These are phyloP conservation scores for Penicillium sp. DNA, from an alignment of 2,329 filamentous ascomycete genomes.

Conservation along the genomic window DNA sequence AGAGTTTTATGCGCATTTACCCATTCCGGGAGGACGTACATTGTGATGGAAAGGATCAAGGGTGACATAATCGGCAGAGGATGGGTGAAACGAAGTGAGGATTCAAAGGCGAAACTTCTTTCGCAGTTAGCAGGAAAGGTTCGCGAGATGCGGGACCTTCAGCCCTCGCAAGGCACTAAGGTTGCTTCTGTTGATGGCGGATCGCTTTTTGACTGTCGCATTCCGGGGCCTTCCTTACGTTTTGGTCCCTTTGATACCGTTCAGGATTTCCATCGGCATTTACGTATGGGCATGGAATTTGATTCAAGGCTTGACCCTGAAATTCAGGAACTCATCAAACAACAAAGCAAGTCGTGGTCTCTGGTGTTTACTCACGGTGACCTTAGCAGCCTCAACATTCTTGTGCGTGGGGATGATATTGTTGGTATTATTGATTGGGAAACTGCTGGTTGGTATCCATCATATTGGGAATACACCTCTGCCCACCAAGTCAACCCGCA, in stretches of 20 bases:
- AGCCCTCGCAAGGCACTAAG: constrained; percentile 18
- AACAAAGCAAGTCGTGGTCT: constrained; percentile 24
- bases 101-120: constrained; percentile 33
- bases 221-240: constrained; percentile 21
- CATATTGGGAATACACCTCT: constrained; percentile 31
- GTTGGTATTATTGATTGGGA: constrained; percentile 40
- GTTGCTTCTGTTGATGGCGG: constrained; percentile 30
- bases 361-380: constrained; percentile 40
- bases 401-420: constrained; percentile 31
- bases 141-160: constrained; percentile 26
- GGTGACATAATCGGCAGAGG: constrained; percentile 29
- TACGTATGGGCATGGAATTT: constrained; percentile 27
- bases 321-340: constrained; percentile 30
- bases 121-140: constrained; percentile 26
- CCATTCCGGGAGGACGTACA: constrained; percentile 28
- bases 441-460: constrained; percentile 28
- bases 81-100: constrained; percentile 27
- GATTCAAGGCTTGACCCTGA: constrained; percentile 20
- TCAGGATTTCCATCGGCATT: constrained; percentile 34
- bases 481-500: constrained; percentile 39
- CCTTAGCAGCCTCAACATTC: constrained; percentile 35
- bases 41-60: constrained; percentile 37
- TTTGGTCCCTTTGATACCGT: constrained; percentile 30
- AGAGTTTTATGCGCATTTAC: constrained; percentile 35
- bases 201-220: constrained; percentile 28